These are phyloP conservation scores for Malus domestica DNA, from an alignment of 306 rosid species.

Conservation along the genomic window ASM211411v1 NC_041795.1:19758001-19758500, in stretches of 20 bases:
- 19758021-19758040: neutral
- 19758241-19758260: neutral
- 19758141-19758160: neutral
- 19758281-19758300: neutral
- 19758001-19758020: neutral
- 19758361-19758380: neutral
- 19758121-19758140: neutral
- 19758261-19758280: neutral
- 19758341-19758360: neutral
- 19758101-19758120: neutral
- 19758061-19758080: neutral
- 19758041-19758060: constrained; percentile 7
- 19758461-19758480: neutral
- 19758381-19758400: neutral
- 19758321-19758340: neutral
- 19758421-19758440: neutral
- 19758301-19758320: neutral
- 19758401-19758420: neutral
- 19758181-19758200: neutral
- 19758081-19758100: neutral
- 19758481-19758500: neutral
- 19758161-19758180: neutral
- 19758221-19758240: neutral
- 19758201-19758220: neutral
- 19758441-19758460: neutral